Conservation (phyloP, 495 filamentous ascomycete genomes). For the Penicillium cosmopolitanum region DNA sequence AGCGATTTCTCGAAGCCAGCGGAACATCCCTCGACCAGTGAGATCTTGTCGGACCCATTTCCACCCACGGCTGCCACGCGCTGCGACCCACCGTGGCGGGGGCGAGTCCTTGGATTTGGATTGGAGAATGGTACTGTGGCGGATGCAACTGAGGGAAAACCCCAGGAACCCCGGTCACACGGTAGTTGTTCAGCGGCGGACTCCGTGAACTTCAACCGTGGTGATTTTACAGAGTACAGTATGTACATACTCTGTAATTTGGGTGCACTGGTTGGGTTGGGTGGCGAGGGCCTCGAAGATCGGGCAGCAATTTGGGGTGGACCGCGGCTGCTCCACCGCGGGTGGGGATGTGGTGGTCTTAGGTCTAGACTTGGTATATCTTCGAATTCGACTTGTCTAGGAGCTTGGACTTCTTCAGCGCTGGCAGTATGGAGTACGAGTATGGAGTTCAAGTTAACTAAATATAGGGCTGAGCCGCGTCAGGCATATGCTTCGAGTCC, state of each 20-base stretch:
- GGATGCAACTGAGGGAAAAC: neutral
- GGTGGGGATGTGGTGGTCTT: neutral
- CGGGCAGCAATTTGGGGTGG: neutral
- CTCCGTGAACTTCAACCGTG: no score
- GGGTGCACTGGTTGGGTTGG: no score
- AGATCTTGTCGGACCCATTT: neutral
- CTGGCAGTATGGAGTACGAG: no score
- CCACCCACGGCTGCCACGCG: slow-evolving; percentile 2
- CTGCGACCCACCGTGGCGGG: neutral
- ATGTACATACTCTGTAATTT: no score
- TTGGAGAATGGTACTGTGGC: neutral
- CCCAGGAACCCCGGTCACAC: no score
- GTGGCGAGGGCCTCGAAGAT: neutral
- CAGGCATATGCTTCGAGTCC: no score
- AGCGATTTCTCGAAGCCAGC: neutral
- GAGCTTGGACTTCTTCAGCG: no score
- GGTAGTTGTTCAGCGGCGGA: no score
- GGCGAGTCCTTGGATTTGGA: neutral
- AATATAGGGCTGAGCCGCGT: no score
- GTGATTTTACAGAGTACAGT: no score
- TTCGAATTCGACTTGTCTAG: neutral
- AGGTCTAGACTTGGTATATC: neutral
- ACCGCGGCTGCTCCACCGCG: neutral
- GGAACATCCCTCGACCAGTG: neutral
- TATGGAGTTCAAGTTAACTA: no score